Percentiles rank a stretch among this genome's conserved stretches.
Conservation (phyloP, 768 basidiomycete genomes). For the Nevesoporus exiguus region DNA sequence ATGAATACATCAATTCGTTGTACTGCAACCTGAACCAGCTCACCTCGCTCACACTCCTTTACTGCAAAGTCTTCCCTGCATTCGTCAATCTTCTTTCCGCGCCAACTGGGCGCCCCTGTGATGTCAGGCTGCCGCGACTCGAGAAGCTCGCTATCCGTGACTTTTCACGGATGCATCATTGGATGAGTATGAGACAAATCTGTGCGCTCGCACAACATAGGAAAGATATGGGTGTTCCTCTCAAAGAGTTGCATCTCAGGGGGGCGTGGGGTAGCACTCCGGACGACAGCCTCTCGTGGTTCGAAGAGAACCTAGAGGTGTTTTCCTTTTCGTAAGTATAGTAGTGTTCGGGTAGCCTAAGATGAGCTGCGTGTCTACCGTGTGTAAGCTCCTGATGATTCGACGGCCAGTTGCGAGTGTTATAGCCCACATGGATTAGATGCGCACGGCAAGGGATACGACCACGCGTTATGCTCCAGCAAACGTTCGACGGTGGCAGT, state of each 20-base stretch:
- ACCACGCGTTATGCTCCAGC: too few species aligned
- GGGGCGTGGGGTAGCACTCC: background rate
- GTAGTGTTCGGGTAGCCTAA: too few species aligned
- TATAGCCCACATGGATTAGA: too few species aligned
- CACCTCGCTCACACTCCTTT: background rate
- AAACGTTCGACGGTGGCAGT: too few species aligned
- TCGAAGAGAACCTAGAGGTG: background rate
- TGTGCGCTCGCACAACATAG: background rate
- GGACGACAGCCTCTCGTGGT: background rate
- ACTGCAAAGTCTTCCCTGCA: background rate
- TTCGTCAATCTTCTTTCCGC: background rate
- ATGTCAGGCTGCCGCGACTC: background rate
- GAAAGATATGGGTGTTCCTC: background rate
- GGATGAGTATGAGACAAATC: background rate
- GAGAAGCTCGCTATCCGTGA: background rate
- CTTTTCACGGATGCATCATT: too few species aligned
- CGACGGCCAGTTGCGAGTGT: too few species aligned
- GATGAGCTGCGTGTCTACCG: too few species aligned
- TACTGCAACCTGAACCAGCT: background rate
- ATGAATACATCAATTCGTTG: background rate
- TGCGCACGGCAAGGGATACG: too few species aligned
- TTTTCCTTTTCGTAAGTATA: too few species aligned
- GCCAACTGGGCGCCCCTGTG: background rate
- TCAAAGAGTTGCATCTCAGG: background rate
- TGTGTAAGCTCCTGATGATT: too few species aligned